Conservation (phyloP, 768 basidiomycete genomes). For the Suillus luteus region DNA sequence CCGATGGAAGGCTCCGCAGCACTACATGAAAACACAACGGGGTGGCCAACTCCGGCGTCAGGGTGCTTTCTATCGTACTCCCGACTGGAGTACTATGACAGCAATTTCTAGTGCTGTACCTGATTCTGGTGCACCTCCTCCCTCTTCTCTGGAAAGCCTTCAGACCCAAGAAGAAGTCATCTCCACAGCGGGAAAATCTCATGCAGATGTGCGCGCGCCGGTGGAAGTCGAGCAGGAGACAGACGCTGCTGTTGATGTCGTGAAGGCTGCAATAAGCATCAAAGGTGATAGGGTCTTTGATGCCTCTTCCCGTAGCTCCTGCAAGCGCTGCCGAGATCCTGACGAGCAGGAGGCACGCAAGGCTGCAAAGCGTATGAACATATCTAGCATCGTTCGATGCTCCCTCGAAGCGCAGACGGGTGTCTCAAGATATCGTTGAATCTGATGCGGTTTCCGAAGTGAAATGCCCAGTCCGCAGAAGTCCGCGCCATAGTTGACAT, state of each 20-base stretch:
- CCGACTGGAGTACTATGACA: conserved; percentile 7
- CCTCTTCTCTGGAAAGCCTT: not conserved
- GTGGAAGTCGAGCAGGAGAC: not conserved
- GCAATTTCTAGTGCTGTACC: not conserved
- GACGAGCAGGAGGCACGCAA: not conserved
- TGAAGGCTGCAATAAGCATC: too few species aligned
- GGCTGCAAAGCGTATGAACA: not conserved
- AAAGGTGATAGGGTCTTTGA: not conserved
- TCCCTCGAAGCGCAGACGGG: conserved; percentile 4
- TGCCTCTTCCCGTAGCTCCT: not conserved
- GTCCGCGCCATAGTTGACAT: not conserved
- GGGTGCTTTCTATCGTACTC: conserved; percentile 10
- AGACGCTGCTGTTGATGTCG: not conserved
- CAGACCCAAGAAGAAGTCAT: not conserved
- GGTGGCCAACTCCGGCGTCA: not conserved
- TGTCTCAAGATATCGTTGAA: not conserved
- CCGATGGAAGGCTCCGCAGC: not conserved
- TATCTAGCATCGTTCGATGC: not conserved
- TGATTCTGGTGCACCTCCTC: not conserved
- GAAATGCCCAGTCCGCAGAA: not conserved
- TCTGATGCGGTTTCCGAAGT: too few species aligned
- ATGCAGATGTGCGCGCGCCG: not conserved
- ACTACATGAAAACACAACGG: not conserved
- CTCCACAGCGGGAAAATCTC: not conserved
- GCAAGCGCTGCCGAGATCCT: conserved; percentile 1